These are phyloP conservation scores for Prunella vulgaris DNA, from an alignment of 257 asterid genomes.

Conservation along the genomic window DNA sequence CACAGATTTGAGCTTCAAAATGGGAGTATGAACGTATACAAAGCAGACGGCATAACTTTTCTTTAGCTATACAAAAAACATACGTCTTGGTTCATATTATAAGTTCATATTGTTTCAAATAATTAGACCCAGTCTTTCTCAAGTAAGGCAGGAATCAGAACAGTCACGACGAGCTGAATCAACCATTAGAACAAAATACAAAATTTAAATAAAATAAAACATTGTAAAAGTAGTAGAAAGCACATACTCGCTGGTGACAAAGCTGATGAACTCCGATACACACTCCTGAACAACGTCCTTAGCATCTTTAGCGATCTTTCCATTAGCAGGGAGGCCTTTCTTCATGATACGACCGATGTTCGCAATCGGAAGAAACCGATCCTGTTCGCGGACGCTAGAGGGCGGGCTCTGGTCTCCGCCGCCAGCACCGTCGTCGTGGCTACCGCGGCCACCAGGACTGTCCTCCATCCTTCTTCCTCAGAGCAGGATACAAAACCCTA, in stretches of 20 bases:
- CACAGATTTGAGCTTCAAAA: neutral
- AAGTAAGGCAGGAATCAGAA: neutral
- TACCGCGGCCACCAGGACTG: slow-evolving; percentile 43
- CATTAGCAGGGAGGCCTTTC: slow-evolving; percentile 61
- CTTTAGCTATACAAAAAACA: neutral
- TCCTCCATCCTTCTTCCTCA: slow-evolving; percentile 38
- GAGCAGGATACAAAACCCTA: slow-evolving; percentile 39
- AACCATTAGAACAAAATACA: neutral
- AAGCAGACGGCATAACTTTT: neutral
- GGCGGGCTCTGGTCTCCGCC: slow-evolving; percentile 73
- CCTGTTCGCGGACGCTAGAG: slow-evolving; percentile 63
- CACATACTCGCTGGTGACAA: slow-evolving; percentile 70
- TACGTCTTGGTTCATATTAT: neutral
- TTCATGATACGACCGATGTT: slow-evolving; percentile 72
- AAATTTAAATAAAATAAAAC: neutral
- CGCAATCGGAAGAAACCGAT: slow-evolving; percentile 66
- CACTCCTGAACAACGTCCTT: slow-evolving; percentile 79
- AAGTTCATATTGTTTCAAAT: slow-evolving; percentile 5
- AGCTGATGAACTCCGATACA: slow-evolving; percentile 70
- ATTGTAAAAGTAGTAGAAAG: neutral
- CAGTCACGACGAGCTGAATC: neutral
- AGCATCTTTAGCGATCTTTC: slow-evolving; percentile 68
- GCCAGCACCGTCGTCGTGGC: slow-evolving; percentile 51
- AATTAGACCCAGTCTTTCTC: neutral
- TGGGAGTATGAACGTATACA: neutral